These are phyloP conservation scores for Xerophyta viscosa DNA, from an alignment of 106 monocot species.

Conservation along the genomic window DNA sequence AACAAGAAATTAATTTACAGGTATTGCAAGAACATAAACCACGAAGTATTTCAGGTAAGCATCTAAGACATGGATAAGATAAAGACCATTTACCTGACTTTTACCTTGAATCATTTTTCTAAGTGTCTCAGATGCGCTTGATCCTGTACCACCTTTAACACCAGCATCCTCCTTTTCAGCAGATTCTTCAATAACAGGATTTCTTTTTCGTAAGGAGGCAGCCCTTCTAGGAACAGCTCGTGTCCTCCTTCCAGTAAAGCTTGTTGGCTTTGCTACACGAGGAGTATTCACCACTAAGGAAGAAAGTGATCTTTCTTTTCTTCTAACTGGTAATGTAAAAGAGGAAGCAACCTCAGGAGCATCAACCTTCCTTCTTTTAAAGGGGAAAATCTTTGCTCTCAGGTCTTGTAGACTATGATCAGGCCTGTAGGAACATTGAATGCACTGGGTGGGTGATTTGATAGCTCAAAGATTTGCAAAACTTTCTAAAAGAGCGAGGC, in stretches of 20 bases:
- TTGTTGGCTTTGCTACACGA: constrained; percentile 35
- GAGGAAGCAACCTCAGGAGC: constrained; percentile 51
- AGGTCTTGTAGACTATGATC: constrained; percentile 93
- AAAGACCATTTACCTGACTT: constrained; percentile 44
- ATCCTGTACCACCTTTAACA: constrained; percentile 27
- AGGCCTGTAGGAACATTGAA: constrained; percentile 55
- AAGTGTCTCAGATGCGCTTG: constrained; percentile 30
- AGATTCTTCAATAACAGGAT: constrained; percentile 29
- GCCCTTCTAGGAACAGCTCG: constrained; percentile 55
- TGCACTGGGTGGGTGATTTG: too few species aligned
- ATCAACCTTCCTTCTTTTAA: constrained; percentile 54
- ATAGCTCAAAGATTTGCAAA: too few species aligned
- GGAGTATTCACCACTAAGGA: constrained; percentile 83
- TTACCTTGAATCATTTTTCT: constrained; percentile 34
- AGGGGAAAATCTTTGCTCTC: constrained; percentile 81
- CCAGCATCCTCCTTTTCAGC: constrained; percentile 37
- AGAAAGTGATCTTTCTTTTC: constrained; percentile 95
- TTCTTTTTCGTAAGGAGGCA: constrained; percentile 26
- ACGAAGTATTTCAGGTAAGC: not conserved
- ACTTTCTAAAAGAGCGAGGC: too few species aligned
- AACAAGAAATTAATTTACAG: not conserved
- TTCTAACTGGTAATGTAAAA: constrained; percentile 59
- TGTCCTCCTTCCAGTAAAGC: constrained; percentile 74
- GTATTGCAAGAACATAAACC: not conserved
- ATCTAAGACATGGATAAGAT: not conserved